phyloP scores from a whole-genome alignment of 2,329 filamentous ascomycete genomes.

The Ceratocystis eucalypticola region DNA sequence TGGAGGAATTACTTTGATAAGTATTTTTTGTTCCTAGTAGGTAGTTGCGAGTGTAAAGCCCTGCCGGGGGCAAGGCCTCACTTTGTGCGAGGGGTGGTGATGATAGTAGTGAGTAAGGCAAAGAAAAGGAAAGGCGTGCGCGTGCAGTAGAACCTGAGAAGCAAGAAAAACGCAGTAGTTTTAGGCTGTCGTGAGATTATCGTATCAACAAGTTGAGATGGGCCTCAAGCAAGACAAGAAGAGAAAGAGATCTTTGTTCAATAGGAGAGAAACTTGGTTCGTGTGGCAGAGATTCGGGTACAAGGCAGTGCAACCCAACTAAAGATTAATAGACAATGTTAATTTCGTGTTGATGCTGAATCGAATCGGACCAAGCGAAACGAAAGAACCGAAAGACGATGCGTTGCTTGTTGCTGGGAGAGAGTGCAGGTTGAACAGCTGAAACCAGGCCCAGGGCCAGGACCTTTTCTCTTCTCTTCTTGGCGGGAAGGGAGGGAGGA shows the following conservation, averaged over 20 bases:
- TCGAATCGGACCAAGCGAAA: neutral
- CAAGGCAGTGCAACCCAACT: neutral
- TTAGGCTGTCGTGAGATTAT: neutral
- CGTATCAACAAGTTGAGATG: neutral
- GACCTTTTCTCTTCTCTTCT: neutral
- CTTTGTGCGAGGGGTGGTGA: neutral
- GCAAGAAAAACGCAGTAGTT: neutral
- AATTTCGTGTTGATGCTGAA: neutral
- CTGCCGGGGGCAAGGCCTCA: constrained; percentile 18
- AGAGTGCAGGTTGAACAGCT: neutral
- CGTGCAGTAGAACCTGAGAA: neutral
- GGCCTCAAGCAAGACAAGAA: neutral
- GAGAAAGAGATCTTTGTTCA: neutral
- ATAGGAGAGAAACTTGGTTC: neutral
- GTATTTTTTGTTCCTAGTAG: constrained; percentile 18
- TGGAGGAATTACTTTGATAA: constrained; percentile 24
- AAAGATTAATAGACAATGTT: no score
- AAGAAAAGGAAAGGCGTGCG: neutral
- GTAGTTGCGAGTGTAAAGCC: constrained; percentile 14
- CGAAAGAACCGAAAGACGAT: constrained; percentile 8
- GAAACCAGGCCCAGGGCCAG: constrained; percentile 1
- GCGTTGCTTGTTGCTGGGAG: neutral
- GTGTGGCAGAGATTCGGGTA: neutral
- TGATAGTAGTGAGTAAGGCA: neutral
- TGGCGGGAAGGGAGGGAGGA: neutral